These are phyloP conservation scores for Solanum lignicaule DNA, from an alignment of 257 asterid genomes.

Conservation along the genomic window DNA sequence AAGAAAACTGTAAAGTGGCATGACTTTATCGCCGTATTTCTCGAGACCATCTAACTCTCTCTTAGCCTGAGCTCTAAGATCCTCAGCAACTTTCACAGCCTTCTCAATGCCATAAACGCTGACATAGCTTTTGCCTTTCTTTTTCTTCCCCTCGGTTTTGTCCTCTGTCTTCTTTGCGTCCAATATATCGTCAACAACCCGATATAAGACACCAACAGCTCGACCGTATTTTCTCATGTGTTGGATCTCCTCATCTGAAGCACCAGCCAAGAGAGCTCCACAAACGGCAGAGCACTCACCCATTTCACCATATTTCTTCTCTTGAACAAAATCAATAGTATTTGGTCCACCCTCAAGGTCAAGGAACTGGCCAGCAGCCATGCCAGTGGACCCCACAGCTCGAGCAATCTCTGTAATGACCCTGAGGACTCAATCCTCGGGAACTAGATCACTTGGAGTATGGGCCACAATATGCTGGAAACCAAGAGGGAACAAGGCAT, in stretches of 20 bases:
- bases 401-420: constrained; percentile 87
- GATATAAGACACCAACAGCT: constrained; percentile 48
- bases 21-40: constrained; percentile 67
- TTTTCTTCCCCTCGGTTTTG: constrained; percentile 12
- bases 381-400: constrained; percentile 96
- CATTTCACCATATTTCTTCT: constrained; percentile 92
- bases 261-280: constrained; percentile 79
- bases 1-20: constrained; percentile 72
- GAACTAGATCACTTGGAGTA: constrained; percentile 70
- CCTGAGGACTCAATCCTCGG: constrained; percentile 49
- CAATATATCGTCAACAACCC: constrained; percentile 57
- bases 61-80: constrained; percentile 64
- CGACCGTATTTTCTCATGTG: constrained; percentile 43
- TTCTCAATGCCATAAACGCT: constrained; percentile 75
- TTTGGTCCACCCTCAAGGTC: constrained; percentile 81
- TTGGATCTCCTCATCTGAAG: constrained; percentile 80
- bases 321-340: constrained; percentile 65
- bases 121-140: constrained; percentile 62
- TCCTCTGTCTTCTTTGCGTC: constrained; percentile 29
- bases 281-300: constrained; percentile 93
- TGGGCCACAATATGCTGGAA: constrained; percentile 85
- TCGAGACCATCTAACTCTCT: constrained; percentile 52
- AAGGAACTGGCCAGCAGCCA: constrained; percentile 91
- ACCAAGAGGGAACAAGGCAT: constrained; percentile 90
- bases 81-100: constrained; percentile 82